Evolutionary conservation across 768 basidiomycete genomes (phyloP).

Genomic region (Coprinopsis sp.): DNA sequence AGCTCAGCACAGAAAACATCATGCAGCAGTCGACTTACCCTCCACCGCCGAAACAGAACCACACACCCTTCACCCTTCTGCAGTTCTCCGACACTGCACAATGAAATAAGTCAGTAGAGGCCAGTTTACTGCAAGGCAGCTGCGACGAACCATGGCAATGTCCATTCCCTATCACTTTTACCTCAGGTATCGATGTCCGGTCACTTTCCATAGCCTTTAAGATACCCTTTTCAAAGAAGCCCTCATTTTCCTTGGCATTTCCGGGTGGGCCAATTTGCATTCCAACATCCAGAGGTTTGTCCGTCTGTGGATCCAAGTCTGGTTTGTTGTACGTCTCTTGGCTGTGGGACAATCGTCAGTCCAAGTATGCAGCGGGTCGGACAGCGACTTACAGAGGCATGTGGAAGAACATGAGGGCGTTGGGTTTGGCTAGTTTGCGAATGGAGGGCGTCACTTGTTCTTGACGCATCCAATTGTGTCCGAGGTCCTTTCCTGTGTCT

Average conservation of each 20-base stretch:
- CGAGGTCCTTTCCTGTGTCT: conserved; percentile 68
- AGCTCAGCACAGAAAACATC: neutral
- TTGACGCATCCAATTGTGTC: conserved; percentile 54
- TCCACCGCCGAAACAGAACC: conserved; percentile 90
- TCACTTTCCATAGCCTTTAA: conserved; percentile 69
- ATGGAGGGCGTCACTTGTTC: conserved; percentile 53
- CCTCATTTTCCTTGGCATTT: conserved; percentile 64
- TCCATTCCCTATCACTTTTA: conserved; percentile 87
- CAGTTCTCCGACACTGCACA: conserved; percentile 81
- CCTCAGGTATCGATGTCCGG: conserved; percentile 57
- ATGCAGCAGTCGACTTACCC: conserved; percentile 42
- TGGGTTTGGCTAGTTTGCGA: conserved; percentile 77
- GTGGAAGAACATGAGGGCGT: conserved; percentile 97
- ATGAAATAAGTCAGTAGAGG: neutral
- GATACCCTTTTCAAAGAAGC: conserved; percentile 82
- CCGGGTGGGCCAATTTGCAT: conserved; percentile 57
- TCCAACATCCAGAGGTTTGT: conserved; percentile 67
- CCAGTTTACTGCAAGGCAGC: neutral
- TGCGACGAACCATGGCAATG: conserved; percentile 80
- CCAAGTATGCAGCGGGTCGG: neutral
- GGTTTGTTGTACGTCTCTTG: conserved; percentile 70
- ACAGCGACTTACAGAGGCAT: conserved; percentile 71
- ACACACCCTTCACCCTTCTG: conserved; percentile 76
- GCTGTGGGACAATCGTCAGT: conserved; percentile 29
- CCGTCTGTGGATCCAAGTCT: conserved; percentile 59